Base-by-base conservation (phyloP, 768 basidiomycete genomes). In the Ramaria sp. region DNA sequence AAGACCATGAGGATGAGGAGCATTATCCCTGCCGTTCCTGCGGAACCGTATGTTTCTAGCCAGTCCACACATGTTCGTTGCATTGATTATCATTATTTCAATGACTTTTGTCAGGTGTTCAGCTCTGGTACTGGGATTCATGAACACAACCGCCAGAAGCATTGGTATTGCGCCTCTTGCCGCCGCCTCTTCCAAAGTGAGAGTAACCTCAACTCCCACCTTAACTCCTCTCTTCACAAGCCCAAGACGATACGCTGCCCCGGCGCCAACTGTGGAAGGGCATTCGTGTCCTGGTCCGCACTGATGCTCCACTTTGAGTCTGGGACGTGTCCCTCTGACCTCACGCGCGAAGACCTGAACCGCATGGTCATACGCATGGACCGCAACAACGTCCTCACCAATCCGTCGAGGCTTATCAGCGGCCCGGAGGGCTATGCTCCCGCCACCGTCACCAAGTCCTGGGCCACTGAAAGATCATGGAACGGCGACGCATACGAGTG, bases 281-380 rank as follows among this genome's bases (percentile, higher is more conserved):
- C 52, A 1, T 86, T 85, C 65, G 63, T 79, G 50, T 78, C 75
- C 18, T 67, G 60, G 41, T 73, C 82, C 8, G 77, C 81, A 9
- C 69, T 87, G 44, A 61, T 78, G 30, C 72, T 77, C 28, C 85
- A 88, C 63, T 71, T 84, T 62, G 85, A 87, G 61, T 67, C 72
- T 10, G 83, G 83, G 1, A 57, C 62, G 3, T 85, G 85, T 62
- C 50, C 58, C 22, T 82, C 82, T 0, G 74, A 78, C 10, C 64
- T 77, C 38, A 63, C 64, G 30, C 73, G 74, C 54, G 61, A 63
- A 34, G 53, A 66, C 44, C 57, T 72, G 53, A 71, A 79, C 65
- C 63, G 60, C 37, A 66, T 62, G 54, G 67, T 81, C 47, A 70
- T 67, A 47, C 28, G 69, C 48, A 52, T 69, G 48, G 83, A 85